Percentiles rank a stretch among this genome's conserved stretches.
Evolutionary conservation across 2,329 filamentous ascomycete genomes (phyloP).

Genomic region (Alternaria consortialis): DNA sequence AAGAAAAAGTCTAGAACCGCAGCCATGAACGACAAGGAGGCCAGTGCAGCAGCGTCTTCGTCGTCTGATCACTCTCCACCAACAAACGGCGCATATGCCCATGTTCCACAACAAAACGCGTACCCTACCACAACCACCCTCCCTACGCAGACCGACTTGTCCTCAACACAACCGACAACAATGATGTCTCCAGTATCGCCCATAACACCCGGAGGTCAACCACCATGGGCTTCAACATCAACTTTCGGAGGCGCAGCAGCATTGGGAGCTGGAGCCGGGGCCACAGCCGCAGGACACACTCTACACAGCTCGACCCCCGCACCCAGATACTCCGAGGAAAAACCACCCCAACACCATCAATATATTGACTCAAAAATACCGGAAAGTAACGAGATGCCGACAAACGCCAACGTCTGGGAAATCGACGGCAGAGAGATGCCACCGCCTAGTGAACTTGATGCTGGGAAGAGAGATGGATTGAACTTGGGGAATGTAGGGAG

Average conservation of each 20-base stretch:
- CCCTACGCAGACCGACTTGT: neutral
- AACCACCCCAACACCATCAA: conserved; percentile 5
- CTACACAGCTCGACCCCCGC: neutral
- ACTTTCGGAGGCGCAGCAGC: neutral
- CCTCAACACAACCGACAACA: neutral
- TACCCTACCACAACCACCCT: neutral
- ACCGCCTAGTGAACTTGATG: conserved; percentile 14
- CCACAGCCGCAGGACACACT: neutral
- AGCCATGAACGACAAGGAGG: conserved; percentile 4
- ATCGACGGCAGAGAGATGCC: conserved; percentile 16
- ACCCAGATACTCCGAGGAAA: conserved; percentile 7
- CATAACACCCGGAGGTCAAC: neutral
- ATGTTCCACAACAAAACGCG: neutral
- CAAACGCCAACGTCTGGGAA: conserved; percentile 23
- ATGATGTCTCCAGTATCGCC: conserved; percentile 8
- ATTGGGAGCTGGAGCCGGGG: neutral
- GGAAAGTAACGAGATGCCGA: conserved; percentile 16
- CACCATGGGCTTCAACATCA: conserved; percentile 9
- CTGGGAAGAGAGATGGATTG: conserved; percentile 1
- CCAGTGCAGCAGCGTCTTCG: neutral
- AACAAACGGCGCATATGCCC: neutral
- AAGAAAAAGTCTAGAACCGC: conserved; percentile 7
- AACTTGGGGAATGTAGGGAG: neutral
- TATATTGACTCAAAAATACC: neutral
- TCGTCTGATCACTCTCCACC: neutral